Evolutionary conservation across 768 basidiomycete genomes (phyloP), one percentile per base, ranked within the genome.

Genomic region (Lenzites betulinus): DNA sequence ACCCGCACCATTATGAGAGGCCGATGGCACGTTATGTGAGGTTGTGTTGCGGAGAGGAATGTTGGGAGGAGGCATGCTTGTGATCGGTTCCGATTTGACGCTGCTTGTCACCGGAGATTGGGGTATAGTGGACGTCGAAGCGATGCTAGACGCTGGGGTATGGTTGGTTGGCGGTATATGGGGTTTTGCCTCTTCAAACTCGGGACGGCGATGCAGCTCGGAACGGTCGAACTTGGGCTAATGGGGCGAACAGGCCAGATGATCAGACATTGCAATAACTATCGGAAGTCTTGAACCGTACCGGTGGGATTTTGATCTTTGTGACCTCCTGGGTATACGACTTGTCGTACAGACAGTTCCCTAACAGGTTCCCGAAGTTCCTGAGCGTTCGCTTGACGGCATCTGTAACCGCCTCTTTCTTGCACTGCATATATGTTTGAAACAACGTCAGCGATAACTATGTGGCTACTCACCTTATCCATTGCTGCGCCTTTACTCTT

Each of bases 321-420:
- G 83, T 77, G 9, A 99, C 79, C 69, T 95, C 90, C 49, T 88
- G 82, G 0, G 91, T 83, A 72, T 93, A 98, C 7, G 82, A 73
- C 76, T 96, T 97, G 77, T 98, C 97, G 68, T 98, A 98, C n/a
- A 98, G 75, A 74, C 97, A 99, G 68, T 97, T 96, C 1, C 97
- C 97, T 16, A 98, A 79, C 2, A 98, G 77, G 71, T 95, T 97
- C 41, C 97, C 97, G 70, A 98, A 99, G 64, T 87, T 93, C 25
- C 93, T 81, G 9, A 99, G 80, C 1, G 94, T 86, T 33, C 96
- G 87, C 74, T 99, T 99, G 54, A 96, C 77, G 0, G 83, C 96
- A 66, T 99, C 97, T 0, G 97, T 99, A 0, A 98, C 89, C 1
- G 97, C 95, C 71, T 98, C 97, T 67, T 99, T 99, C 81, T 98